phyloP scores from a whole-genome alignment of 2,329 filamentous ascomycete genomes.

The Trichocomaceae sp. region DNA sequence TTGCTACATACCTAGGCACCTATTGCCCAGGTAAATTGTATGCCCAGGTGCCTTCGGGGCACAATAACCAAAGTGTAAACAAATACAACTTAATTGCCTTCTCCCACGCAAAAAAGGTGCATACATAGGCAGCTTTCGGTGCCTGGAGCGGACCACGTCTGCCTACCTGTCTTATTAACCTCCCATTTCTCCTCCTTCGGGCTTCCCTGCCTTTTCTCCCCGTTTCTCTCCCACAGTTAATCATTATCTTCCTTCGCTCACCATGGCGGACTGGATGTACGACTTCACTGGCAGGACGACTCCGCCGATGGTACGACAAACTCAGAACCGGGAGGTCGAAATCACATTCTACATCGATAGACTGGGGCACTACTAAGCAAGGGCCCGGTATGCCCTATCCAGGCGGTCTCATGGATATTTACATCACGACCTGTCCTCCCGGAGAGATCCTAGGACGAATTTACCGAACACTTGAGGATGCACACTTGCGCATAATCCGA shows the following conservation, averaged over 20 bases:
- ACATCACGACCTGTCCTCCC: neutral
- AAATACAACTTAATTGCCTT: too few relatives aligned
- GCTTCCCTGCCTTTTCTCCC: conserved; percentile 12
- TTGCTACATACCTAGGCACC: too few relatives aligned
- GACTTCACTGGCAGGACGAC: neutral
- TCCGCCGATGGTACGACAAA: neutral
- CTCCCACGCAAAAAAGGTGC: too few relatives aligned
- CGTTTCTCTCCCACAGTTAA: conserved; percentile 10
- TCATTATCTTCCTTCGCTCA: neutral
- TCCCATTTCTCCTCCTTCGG: neutral
- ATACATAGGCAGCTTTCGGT: too few relatives aligned
- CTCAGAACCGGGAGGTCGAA: neutral
- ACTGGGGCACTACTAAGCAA: neutral
- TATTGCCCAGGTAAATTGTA: too few relatives aligned
- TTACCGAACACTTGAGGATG: neutral
- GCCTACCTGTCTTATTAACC: too few relatives aligned
- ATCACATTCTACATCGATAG: neutral
- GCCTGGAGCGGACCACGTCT: too few relatives aligned
- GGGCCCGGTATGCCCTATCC: neutral
- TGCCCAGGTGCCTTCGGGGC: too few relatives aligned
- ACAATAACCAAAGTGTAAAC: too few relatives aligned
- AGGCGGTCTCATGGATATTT: neutral
- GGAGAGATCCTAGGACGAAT: neutral
- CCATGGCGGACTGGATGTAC: neutral
- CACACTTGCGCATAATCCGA: neutral